Percentiles rank a stretch among this genome's conserved stretches.
These are phyloP conservation scores for Scutellaria barbata DNA, from an alignment of 257 asterid genomes.

Conservation along the genomic window DNA sequence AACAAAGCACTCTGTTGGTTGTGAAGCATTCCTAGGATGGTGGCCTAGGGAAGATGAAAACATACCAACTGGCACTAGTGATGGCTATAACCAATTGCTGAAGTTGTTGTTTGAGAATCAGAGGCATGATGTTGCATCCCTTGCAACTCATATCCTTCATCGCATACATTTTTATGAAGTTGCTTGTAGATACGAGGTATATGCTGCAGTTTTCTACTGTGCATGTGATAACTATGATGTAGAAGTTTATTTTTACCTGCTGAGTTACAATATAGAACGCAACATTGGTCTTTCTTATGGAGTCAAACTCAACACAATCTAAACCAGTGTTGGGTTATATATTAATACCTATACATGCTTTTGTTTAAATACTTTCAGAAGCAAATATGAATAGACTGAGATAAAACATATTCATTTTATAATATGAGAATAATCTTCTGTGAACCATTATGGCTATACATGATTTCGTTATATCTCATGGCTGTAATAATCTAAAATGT, in stretches of 20 bases:
- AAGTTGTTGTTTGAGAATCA: slow-evolving; percentile 80
- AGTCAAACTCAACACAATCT: too few relatives aligned
- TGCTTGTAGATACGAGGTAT: slow-evolving; percentile 94
- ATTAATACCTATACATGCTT: too few relatives aligned
- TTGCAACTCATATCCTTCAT: slow-evolving; percentile 82
- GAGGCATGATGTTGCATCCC: slow-evolving; percentile 89
- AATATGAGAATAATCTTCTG: slow-evolving; percentile 11
- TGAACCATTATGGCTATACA: slow-evolving; percentile 18
- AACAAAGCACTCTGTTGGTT: slow-evolving; percentile 82
- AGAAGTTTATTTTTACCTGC: neutral
- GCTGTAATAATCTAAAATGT: neutral
- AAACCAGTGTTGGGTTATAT: too few relatives aligned
- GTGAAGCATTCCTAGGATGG: slow-evolving; percentile 83
- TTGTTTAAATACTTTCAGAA: slow-evolving; percentile 7
- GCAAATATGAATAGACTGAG: neutral
- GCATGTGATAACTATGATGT: slow-evolving; percentile 24
- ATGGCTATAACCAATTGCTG: slow-evolving; percentile 83
- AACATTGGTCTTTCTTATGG: too few relatives aligned
- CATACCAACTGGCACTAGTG: slow-evolving; percentile 77
- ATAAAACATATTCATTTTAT: slow-evolving; percentile 16
- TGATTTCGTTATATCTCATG: neutral
- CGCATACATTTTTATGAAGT: slow-evolving; percentile 87
- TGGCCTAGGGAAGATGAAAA: slow-evolving; percentile 69
- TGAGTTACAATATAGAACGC: too few relatives aligned
- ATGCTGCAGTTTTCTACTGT: slow-evolving; percentile 34